Evolutionary conservation across 1,284 basidiomycete genomes (phyloP).

Genomic region (Cryptococcus maquisensis): DNA sequence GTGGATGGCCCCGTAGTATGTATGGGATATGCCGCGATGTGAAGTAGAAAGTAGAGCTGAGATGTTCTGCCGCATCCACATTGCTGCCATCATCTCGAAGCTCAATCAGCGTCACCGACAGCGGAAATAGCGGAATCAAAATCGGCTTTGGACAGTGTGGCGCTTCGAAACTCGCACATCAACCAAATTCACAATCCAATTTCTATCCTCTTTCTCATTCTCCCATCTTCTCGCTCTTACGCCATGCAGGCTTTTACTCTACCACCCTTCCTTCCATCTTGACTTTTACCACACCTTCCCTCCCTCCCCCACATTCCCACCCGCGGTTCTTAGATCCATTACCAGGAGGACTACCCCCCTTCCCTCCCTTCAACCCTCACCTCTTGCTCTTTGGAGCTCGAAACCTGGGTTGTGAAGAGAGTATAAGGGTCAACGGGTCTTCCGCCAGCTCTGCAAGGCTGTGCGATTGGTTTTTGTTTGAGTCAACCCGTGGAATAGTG

Average conservation of each 20-base stretch:
- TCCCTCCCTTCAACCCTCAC: slow-evolving; percentile 11
- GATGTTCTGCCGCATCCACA: neutral
- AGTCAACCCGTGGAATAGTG: slow-evolving; percentile 50
- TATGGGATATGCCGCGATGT: neutral
- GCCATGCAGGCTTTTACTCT: slow-evolving; percentile 11
- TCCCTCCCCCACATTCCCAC: slow-evolving; percentile 9
- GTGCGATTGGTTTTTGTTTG: slow-evolving; percentile 48
- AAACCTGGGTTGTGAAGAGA: neutral
- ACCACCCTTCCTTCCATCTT: slow-evolving; percentile 2
- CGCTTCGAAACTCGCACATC: neutral
- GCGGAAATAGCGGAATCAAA: neutral
- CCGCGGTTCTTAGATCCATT: slow-evolving; percentile 51
- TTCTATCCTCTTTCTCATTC: slow-evolving; percentile 1
- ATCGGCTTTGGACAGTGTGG: neutral
- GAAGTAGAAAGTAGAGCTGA: neutral
- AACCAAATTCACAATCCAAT: slow-evolving; percentile 2
- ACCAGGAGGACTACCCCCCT: slow-evolving; percentile 40
- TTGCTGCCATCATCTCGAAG: neutral
- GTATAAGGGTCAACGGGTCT: slow-evolving; percentile 19
- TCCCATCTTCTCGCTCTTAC: slow-evolving; percentile 5
- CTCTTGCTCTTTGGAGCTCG: neutral
- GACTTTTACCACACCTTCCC: neutral
- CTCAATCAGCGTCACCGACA: neutral
- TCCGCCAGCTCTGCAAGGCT: slow-evolving; percentile 46
- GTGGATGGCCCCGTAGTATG: neutral